A percentile compares a stretch with the other conserved stretches of the same genome.
These are phyloP conservation scores for Saccharomycopsis fodiens DNA, from an alignment of 805 yeast species.

Conservation along the genomic window DNA sequence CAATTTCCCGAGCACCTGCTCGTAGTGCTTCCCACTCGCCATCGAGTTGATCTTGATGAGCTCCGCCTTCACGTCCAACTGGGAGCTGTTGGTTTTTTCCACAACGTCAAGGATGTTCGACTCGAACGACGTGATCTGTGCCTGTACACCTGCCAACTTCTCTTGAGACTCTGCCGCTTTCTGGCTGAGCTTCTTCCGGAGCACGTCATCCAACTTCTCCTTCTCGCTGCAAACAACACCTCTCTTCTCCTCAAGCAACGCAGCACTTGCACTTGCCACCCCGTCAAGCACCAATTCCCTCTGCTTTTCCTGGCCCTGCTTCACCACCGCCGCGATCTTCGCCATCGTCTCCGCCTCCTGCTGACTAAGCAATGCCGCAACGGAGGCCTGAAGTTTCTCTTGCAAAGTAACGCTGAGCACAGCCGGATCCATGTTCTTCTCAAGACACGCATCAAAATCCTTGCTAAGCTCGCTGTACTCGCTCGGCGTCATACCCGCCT, in stretches of 20 bases:
- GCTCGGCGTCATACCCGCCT: neutral
- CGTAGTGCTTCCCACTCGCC: neutral
- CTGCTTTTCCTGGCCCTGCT: neutral
- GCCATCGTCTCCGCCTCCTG: constrained; percentile 19
- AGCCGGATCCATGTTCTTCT: neutral
- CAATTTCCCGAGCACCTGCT: neutral
- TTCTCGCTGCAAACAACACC: neutral
- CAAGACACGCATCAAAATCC: neutral
- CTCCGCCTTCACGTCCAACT: constrained; percentile 4
- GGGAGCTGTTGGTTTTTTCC: neutral
- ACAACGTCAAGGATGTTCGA: neutral
- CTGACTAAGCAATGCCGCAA: constrained; percentile 9
- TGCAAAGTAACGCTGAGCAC: neutral
- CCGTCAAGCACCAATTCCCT: neutral
- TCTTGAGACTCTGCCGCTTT: neutral
- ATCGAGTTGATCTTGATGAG: constrained; percentile 1
- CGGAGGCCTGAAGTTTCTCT: no score
- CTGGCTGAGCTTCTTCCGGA: neutral
- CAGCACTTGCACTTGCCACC: neutral
- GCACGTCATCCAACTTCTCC: neutral
- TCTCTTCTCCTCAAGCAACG: neutral
- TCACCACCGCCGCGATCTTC: neutral
- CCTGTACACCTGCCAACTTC: neutral
- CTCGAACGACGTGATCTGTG: neutral
- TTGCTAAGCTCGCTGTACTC: neutral